A percentile compares a stretch with the other conserved stretches of the same genome.
Evolutionary conservation across 331 rosid genomes (phyloP).

Genomic region (Phaseolus coccineus): DNA sequence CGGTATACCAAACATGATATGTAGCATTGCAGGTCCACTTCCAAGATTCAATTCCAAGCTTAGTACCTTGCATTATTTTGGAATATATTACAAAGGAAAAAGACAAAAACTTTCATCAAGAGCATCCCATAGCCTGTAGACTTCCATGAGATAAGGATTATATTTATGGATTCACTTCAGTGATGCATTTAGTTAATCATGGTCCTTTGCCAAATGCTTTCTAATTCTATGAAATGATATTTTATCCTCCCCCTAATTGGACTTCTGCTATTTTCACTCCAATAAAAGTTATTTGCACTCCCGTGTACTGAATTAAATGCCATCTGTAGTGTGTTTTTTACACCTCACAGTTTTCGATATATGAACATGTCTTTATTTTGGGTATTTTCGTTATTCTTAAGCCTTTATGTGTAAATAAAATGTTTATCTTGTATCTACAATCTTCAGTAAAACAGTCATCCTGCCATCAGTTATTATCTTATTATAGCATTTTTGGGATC

Average conservation of each 20-base stretch:
- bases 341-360: background rate
- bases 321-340: background rate
- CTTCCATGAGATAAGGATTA: background rate
- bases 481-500: background rate
- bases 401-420: background rate
- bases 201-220: background rate
- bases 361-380: background rate
- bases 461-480: background rate
- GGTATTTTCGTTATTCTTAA: constrained; percentile 12
- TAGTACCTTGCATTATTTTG: background rate
- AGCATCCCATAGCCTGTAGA: background rate
- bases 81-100: background rate
- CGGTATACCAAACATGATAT: background rate
- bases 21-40: background rate
- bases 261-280: background rate
- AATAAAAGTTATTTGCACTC: background rate
- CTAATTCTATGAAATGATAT: background rate
- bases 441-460: background rate
- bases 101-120: background rate
- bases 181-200: background rate
- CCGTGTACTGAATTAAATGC: background rate
- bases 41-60: background rate
- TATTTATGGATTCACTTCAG: background rate
- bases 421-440: constrained; percentile 13
- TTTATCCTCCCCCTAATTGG: background rate